Percentiles rank a stretch among this genome's conserved stretches.
Evolutionary conservation across 176 grass and related monocot species (phyloP).

Genomic region (Cenchrus purpureus): DNA sequence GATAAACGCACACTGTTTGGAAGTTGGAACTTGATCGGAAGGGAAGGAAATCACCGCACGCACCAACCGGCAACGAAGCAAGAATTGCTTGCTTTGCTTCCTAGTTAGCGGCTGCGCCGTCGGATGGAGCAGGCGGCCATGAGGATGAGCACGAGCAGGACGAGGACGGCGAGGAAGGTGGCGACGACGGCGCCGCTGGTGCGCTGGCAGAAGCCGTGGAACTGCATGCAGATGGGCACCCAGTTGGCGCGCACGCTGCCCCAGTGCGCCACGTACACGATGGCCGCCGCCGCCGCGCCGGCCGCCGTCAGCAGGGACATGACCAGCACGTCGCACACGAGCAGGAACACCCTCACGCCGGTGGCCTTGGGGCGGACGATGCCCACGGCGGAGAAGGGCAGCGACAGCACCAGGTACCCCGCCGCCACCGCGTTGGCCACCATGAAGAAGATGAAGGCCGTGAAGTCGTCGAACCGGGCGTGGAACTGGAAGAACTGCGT

Average conservation of each 20-base stretch:
- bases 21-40: too few relatives aligned
- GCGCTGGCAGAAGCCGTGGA: slow-evolving; percentile 83
- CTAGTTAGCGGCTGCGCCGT: not conserved
- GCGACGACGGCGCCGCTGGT: slow-evolving; percentile 84
- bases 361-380: slow-evolving; percentile 52
- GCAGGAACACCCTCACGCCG: slow-evolving; percentile 63
- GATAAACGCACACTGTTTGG: too few relatives aligned
- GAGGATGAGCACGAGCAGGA: slow-evolving; percentile 70
- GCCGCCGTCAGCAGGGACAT: slow-evolving; percentile 50
- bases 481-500: slow-evolving; percentile 86
- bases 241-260: slow-evolving; percentile 74
- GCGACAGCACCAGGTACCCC: slow-evolving; percentile 79
- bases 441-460: slow-evolving; percentile 72
- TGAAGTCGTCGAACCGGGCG: slow-evolving; percentile 78
- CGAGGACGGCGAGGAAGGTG: slow-evolving; percentile 75
- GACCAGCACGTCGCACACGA: slow-evolving; percentile 65
- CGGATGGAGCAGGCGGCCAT: slow-evolving; percentile 59
- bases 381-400: slow-evolving; percentile 65
- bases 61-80: too few relatives aligned
- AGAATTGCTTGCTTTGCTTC: too few relatives aligned
- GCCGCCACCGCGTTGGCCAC: slow-evolving; percentile 62
- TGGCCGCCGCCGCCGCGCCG: slow-evolving; percentile 58
- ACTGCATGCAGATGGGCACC: slow-evolving; percentile 86
- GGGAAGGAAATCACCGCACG: too few relatives aligned
- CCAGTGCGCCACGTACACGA: slow-evolving; percentile 81